Base-by-base conservation (phyloP, 352 stramenopile species). In the Pythium dissotocum region DNA sequence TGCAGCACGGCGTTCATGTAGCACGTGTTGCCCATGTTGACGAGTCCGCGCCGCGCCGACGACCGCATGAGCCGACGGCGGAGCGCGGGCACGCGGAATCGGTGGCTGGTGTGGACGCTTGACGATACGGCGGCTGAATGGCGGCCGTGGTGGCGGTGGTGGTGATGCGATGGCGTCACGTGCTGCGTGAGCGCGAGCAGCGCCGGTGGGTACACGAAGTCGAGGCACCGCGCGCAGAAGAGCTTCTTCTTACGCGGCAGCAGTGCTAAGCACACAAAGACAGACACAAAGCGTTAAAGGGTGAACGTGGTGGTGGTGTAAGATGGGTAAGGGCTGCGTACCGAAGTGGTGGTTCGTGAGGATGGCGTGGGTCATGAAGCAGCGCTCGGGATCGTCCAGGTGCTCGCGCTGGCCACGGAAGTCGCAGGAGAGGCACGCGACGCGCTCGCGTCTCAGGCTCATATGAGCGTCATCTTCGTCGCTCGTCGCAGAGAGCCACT, bases 1-100 rank as follows among this genome's bases (percentile, higher is more conserved):
- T 95, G 87, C 44, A 95, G 69, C 56, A 93, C 85, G 1, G 79
- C 80, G 70, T 90, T 93, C 83, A 95, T 86, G 53, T 87, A 95
- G 81, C 87, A 93, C 52, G 87, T 91, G 65, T 93, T 95, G 38
- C 87, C 87, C 80, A 95, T 88, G 70, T 95, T 95, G 36, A 91
- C 80, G 33, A 95, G 72, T 51, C 87, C 87, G 32, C 85, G 76
- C 32, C 71, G 71, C 53, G 52, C 61, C 16, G 62, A 69, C 30
- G 65, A 72, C 0, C 70, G 64, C 49, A 76, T 55, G 14, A 76
- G 63, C 61, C 62, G 75, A 53, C 24, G 65, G 42, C 35, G 63
- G n/a, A 65, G 53, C 6, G 58, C 63, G 4, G 65, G 70, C 40
- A 56, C 52, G 33, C 55, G 62, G 9, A 36, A 30, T 16, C 26